These are phyloP conservation scores for Populus deltoides DNA, from an alignment of 345 rosid species.

Conservation along the genomic window DNA sequence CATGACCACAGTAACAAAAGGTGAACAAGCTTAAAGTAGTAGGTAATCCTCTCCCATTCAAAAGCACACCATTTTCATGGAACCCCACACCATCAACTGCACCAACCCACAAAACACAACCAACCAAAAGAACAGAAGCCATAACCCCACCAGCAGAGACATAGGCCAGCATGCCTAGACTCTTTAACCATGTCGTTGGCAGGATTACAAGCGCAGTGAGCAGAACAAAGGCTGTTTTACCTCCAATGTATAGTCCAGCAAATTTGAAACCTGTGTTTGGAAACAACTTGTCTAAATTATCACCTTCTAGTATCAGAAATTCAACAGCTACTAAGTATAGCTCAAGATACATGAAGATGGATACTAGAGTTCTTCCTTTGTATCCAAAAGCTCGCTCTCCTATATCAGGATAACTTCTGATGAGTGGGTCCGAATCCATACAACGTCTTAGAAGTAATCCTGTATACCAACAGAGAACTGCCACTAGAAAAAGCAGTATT, in stretches of 20 bases:
- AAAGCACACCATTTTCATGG: slow-evolving; percentile 35
- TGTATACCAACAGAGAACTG: slow-evolving; percentile 58
- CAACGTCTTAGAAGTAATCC: slow-evolving; percentile 53
- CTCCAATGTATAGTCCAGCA: slow-evolving; percentile 37
- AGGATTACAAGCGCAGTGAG: slow-evolving; percentile 44
- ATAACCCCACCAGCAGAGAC: slow-evolving; percentile 59
- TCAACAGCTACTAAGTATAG: slow-evolving; percentile 62
- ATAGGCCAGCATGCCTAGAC: slow-evolving; percentile 57
- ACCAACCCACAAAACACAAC: slow-evolving; percentile 57
- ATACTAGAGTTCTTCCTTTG: slow-evolving; percentile 53
- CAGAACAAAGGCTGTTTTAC: slow-evolving; percentile 55
- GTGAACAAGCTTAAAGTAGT: slow-evolving; percentile 50
- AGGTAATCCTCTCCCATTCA: slow-evolving; percentile 50
- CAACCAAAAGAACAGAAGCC: slow-evolving; percentile 48
- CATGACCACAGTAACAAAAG: slow-evolving; percentile 65
- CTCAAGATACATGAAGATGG: slow-evolving; percentile 53
- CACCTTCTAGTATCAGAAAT: slow-evolving; percentile 67
- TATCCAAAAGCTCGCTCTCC: slow-evolving; percentile 53
- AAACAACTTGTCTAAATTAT: slow-evolving; percentile 57
- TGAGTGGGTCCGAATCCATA: slow-evolving; percentile 39
- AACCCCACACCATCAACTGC: slow-evolving; percentile 56
- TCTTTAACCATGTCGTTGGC: slow-evolving; percentile 72
- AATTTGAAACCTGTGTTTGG: slow-evolving; percentile 39
- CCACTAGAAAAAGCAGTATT: slow-evolving; percentile 43
- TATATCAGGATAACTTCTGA: slow-evolving; percentile 63